Percentiles rank a stretch among this genome's conserved stretches.
Conservation (phyloP, 768 basidiomycete species). For the Sporobolomyces roseus region DNA sequence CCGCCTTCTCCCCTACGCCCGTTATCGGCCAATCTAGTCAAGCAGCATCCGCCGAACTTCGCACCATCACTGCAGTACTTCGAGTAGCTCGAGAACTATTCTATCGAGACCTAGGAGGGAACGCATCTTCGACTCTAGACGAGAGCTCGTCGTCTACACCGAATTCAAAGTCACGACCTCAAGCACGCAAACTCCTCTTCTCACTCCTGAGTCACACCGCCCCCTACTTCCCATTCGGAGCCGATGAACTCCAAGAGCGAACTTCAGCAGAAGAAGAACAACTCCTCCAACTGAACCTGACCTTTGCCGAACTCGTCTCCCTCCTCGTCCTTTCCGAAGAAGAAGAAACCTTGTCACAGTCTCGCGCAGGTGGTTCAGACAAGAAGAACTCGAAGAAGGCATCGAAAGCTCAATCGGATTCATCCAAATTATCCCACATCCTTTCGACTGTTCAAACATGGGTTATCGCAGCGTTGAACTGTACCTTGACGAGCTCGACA, state of each 20-base stretch:
- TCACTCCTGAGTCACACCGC: conserved; percentile 40
- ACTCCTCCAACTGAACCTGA: conserved; percentile 68
- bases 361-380: not conserved
- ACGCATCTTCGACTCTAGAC: not conserved
- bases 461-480: conserved; percentile 17
- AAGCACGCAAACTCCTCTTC: not conserved
- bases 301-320: conserved; percentile 72
- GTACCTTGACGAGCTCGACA: not conserved
- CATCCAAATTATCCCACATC: conserved; percentile 6
- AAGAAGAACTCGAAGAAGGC: not conserved
- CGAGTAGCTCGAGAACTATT: conserved; percentile 64
- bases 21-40: conserved; percentile 38
- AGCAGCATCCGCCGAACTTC: conserved; percentile 24
- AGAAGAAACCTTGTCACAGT: not conserved
- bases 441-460: conserved; percentile 35
- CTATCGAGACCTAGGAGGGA: conserved; percentile 52
- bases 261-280: conserved; percentile 54
- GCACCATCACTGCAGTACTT: conserved; percentile 55
- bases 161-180: conserved; percentile 33
- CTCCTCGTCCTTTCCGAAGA: conserved; percentile 51
- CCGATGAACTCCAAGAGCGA: conserved; percentile 46
- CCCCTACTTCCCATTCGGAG: conserved; percentile 76
- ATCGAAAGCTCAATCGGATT: not conserved
- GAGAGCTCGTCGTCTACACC: not conserved
- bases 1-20: conserved; percentile 65